phyloP scores from a whole-genome alignment of 1,139 yeast species.

The Yamadazyma mexicana region DNA sequence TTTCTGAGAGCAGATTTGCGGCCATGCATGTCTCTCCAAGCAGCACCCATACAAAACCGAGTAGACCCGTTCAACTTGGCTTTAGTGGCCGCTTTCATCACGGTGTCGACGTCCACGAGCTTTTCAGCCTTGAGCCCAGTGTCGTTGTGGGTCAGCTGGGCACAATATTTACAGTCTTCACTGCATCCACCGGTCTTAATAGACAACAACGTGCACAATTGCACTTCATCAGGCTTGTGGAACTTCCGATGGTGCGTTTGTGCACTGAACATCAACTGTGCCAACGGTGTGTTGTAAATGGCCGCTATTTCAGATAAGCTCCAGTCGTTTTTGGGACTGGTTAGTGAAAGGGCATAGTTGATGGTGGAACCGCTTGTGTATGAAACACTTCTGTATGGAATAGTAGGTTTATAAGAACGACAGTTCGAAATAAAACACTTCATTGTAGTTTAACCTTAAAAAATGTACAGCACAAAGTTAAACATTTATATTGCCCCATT shows the following conservation, averaged over 20 bases:
- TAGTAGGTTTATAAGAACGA: too few relatives aligned
- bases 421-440: too few relatives aligned
- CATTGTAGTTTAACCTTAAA: too few relatives aligned
- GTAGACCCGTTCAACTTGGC: slow-evolving; percentile 68
- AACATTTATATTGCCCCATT: too few relatives aligned
- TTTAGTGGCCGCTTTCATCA: slow-evolving; percentile 53
- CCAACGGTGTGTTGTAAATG: slow-evolving; percentile 64
- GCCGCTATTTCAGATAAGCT: slow-evolving; percentile 56
- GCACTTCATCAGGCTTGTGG: slow-evolving; percentile 72
- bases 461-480: too few relatives aligned
- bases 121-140: slow-evolving; percentile 73
- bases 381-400: too few relatives aligned
- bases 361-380: not conserved
- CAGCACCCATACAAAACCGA: slow-evolving; percentile 84
- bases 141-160: slow-evolving; percentile 67
- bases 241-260: slow-evolving; percentile 65
- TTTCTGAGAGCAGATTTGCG: slow-evolving; percentile 65
- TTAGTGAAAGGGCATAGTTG: slow-evolving; percentile 6
- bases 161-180: slow-evolving; percentile 80
- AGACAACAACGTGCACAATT: slow-evolving; percentile 61
- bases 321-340: slow-evolving; percentile 53
- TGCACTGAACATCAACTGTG: slow-evolving; percentile 62
- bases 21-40: slow-evolving; percentile 86
- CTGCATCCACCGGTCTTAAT: slow-evolving; percentile 75
- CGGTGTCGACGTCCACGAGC: slow-evolving; percentile 59